Percentiles rank a stretch among this genome's conserved stretches.
Conservation (phyloP, 2,329 filamentous ascomycete species). For the Chrysoporthe deuterocubensis region DNA sequence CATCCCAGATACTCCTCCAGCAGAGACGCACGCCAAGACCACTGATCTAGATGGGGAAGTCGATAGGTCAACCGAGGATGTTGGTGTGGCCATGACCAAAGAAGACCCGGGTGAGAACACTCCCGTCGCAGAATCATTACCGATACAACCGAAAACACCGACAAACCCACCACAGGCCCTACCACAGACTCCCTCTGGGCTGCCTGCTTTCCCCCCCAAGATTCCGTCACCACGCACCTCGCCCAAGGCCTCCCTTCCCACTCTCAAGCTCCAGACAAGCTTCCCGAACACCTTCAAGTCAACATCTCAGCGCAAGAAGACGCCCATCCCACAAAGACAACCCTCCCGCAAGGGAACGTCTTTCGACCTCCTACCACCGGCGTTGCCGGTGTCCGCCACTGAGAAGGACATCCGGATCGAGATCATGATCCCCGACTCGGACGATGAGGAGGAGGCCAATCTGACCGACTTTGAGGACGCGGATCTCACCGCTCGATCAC, state of each 20-base stretch:
- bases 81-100: background rate
- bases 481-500: constrained; percentile 44
- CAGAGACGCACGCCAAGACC: background rate
- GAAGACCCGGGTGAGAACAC: constrained; percentile 7
- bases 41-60: background rate
- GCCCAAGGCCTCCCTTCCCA: constrained; percentile 23
- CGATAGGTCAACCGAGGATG: background rate
- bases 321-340: constrained; percentile 17
- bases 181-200: background rate
- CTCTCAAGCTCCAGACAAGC: constrained; percentile 29
- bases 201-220: background rate
- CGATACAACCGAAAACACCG: background rate
- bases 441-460: constrained; percentile 35
- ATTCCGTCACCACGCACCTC: constrained; percentile 6
- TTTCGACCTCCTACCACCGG: background rate
- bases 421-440: constrained; percentile 30
- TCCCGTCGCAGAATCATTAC: background rate
- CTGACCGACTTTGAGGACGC: constrained; percentile 39
- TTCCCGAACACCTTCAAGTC: constrained; percentile 37
- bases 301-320: constrained; percentile 15
- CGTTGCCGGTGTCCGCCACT: background rate
- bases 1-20: background rate
- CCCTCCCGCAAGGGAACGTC: constrained; percentile 5
- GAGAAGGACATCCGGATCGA: constrained; percentile 32
- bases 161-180: background rate